Evolutionary conservation across 495 filamentous ascomycete species (phyloP), one percentile per base, ranked within the genome.

Genomic region (Aspergillus leporis): DNA sequence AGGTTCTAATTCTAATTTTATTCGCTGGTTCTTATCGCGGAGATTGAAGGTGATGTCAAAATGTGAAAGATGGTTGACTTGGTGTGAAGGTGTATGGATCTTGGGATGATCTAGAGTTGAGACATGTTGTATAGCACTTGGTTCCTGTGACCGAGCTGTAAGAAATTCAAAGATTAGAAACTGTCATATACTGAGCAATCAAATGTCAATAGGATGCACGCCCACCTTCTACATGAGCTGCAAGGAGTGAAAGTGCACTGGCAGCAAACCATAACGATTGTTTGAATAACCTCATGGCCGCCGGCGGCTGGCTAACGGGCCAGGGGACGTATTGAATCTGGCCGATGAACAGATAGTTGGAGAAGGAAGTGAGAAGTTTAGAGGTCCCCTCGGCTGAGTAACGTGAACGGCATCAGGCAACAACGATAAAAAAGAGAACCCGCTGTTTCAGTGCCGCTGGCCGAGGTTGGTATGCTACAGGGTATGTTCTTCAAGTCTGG

Each of bases 31-130:
- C 43, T 82, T 78, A 60, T 83, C 77, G 63, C 90, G 87, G 43
- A 96, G 73, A 45, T 81, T 76, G 72, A 98, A 97, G 30, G 83
- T 84, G 61, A 98, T 73, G 65, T 94, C 89, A 71, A 98, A 98
- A 19, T 85, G 77, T 13, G 91, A 88, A 45, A 88, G 79, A 21
- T 90, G 86, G 68, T 93, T 87, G 31, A 96, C 84, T 58, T 88
- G 83, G 64, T 91, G 85, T 28, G 88, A 88, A 12, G 88, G 86
- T 1, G 92, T 95, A 60, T 88, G 83, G 40, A 98, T 90, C 45
- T 81, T 74, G 6, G 90, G 80, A 69, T 91, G 85, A 32, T 93
- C 89, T 55, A 97, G 75, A 47, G 84, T 77, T 1, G 87, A 87
- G 30, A 95, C 74, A 68, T 88, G 87, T 59, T 78, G 85, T 51